phyloP scores from a whole-genome alignment of 768 basidiomycete genomes.

The Scleroderma citrinum region DNA sequence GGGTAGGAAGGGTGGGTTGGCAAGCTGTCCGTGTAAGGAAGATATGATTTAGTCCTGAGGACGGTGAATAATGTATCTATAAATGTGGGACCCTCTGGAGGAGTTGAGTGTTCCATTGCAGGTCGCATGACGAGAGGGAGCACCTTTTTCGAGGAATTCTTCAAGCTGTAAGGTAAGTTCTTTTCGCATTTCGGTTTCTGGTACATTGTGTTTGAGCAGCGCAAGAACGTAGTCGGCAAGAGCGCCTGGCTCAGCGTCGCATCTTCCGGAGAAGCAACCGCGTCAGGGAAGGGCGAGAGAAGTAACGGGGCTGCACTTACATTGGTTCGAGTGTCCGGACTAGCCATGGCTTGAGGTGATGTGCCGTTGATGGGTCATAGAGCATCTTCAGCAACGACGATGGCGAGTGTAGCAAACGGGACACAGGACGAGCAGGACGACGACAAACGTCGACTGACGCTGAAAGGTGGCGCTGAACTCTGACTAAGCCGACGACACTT shows the following conservation, averaged over 20 bases:
- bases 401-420: conserved; percentile 1
- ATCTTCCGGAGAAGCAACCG: conserved; percentile 45
- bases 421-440: conserved; percentile 4
- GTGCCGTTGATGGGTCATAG: conserved; percentile 56
- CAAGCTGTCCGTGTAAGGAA: conserved; percentile 59
- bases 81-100: conserved; percentile 63
- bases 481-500: conserved; percentile 3
- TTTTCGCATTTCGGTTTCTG: conserved; percentile 75
- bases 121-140: conserved; percentile 11
- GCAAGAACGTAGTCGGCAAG: conserved; percentile 94
- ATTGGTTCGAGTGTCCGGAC: conserved; percentile 86
- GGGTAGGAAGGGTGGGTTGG: conserved; percentile 30
- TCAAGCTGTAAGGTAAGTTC: conserved; percentile 73
- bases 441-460: neutral
- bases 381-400: conserved; percentile 41
- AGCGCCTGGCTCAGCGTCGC: conserved; percentile 92
- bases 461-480: conserved; percentile 1
- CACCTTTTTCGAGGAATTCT: conserved; percentile 92
- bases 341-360: conserved; percentile 83
- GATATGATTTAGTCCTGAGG: conserved; percentile 78
- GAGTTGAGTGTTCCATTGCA: conserved; percentile 7
- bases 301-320: conserved; percentile 38
- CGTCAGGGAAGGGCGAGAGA: neutral
- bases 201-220: conserved; percentile 82
- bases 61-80: conserved; percentile 83